Evolutionary conservation across 805 yeast species (phyloP).

Genomic region (Saccharomyces paradoxus): DNA sequence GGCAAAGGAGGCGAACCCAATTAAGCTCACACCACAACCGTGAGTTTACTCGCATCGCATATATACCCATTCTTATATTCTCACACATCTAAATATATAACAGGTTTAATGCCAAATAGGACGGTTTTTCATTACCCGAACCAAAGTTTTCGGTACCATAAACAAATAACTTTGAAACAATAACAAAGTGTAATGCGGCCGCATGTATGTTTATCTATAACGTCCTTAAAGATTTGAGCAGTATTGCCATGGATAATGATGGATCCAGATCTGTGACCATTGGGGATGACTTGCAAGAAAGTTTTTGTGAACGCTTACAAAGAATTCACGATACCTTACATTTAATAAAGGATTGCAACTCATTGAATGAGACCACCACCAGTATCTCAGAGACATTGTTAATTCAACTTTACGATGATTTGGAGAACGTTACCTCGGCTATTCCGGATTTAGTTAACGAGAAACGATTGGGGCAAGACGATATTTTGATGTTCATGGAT

Average conservation of each 20-base stretch:
- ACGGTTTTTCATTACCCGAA: neutral
- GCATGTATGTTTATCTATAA: neutral
- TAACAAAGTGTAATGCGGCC: neutral
- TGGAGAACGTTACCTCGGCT: neutral
- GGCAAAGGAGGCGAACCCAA: conserved; percentile 13
- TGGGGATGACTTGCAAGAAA: neutral
- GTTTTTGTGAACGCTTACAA: neutral
- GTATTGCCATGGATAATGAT: neutral
- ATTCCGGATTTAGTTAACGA: neutral
- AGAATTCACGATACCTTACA: neutral
- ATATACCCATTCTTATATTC: neutral
- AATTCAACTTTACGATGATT: neutral
- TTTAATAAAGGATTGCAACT: neutral
- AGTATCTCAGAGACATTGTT: neutral
- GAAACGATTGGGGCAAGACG: neutral
- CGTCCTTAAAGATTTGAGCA: neutral
- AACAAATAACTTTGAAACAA: neutral
- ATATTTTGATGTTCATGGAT: conserved; percentile 7
- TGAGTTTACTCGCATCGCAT: neutral
- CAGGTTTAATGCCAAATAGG: neutral
- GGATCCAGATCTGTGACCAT: neutral
- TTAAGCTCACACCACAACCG: conserved; percentile 8
- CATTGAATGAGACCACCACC: neutral
- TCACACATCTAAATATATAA: neutral
- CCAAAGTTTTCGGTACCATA: neutral